Base-by-base conservation (phyloP, 352 stramenopile species). In the Phytophthora crassamura region DNA sequence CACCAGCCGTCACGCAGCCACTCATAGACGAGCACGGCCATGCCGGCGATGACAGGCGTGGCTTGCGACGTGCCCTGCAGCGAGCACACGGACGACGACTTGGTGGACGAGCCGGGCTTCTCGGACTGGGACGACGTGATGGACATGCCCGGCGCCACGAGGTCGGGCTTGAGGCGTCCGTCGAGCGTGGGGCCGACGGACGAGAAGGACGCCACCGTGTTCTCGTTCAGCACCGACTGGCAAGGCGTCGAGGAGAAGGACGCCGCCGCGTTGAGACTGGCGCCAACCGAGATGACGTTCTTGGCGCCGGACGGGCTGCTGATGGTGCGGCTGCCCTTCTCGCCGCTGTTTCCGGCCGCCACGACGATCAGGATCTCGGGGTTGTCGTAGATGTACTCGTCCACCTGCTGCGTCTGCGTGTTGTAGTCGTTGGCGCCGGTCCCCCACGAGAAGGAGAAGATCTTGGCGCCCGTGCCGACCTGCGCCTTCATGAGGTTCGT, bases 1-100 rank as follows among this genome's bases (percentile, higher is more conserved):
- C 90, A 95, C 67, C 77, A 89, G 6, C 89, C 89, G 36, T 97
- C 87, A 39, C 79, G 75, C 32, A 98, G 84, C 80, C 95, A 98
- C 51, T 97, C 86, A 39, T 82, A 85, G 32, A 97, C 59, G 0
- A 98, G 55, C 18, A 93, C 80, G 8, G 88, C 89, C 70, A 86
- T 87, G 5, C 89, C 91, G 1, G 87, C 78, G 14, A 91, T 71
- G 2, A 96, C 71, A 15, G 93, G 93, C 7, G 90, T 93, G 11
- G 91, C 77, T 70, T 97, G 94, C 0, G 78, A 89, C 0, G 93
- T 97, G 20, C 91, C 91, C 48, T 84, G 74, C 34, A 93, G 54
- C 1, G 68, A 74, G 42, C 74, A 91, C 8, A 78, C 51, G 4
- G 67, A 58, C 0, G 74, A 74, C 0, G 77, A 81, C 40, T 83